Conservation (phyloP, 2,329 filamentous ascomycete genomes). For the Fusarium burgessii region DNA sequence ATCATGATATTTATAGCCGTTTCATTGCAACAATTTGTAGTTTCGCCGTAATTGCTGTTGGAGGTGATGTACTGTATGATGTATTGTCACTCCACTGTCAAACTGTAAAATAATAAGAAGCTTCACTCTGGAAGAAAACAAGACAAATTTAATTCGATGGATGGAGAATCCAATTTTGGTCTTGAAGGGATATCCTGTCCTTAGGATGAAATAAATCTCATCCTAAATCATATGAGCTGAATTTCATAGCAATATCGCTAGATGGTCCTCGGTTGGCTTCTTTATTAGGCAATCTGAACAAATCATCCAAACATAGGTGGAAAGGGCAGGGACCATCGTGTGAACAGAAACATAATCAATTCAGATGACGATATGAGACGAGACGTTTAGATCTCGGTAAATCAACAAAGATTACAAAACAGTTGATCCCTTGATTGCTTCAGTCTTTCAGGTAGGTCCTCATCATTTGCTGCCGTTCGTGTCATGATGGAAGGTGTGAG, state of each 20-base stretch:
- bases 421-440: not conserved
- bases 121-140: not conserved
- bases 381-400: not conserved
- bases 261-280: constrained; percentile 15
- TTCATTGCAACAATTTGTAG: too few species aligned
- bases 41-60: too few species aligned
- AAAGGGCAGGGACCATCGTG: constrained; percentile 14
- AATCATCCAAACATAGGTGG: constrained; percentile 13
- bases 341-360: constrained; percentile 17
- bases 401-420: not conserved
- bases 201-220: not conserved
- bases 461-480: constrained; percentile 9
- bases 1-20: too few species aligned
- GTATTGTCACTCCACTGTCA: not conserved
- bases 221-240: not conserved
- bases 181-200: constrained; percentile 11
- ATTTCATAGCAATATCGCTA: constrained; percentile 20
- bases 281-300: constrained; percentile 9
- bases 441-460: not conserved
- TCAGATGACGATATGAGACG: not conserved
- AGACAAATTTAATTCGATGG: not conserved
- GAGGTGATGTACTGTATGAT: not conserved
- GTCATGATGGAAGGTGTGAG: constrained; percentile 18
- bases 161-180: not conserved
- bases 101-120: not conserved